A percentile compares a stretch with the other conserved stretches of the same genome.
phyloP scores from a whole-genome alignment of 805 yeast genomes.

The Wickerhamiella australiensis region DNA sequence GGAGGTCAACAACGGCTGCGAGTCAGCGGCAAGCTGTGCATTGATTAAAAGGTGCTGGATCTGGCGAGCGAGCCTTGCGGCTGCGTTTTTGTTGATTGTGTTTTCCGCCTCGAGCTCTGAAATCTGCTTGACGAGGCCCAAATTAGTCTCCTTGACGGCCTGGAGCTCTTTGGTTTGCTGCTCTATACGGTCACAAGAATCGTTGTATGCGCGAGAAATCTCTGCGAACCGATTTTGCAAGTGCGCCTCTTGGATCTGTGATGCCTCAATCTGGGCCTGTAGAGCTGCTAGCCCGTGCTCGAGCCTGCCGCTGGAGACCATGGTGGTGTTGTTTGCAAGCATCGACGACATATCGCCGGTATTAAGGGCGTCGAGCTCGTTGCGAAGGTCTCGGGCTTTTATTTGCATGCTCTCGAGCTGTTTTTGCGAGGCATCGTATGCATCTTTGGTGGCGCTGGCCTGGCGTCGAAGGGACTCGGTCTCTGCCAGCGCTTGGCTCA shows the following conservation, averaged over 20 bases:
- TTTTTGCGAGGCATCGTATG: not conserved
- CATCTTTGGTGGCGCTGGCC: not conserved
- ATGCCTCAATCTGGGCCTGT: conserved; percentile 1
- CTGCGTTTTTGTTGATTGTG: conserved; percentile 41
- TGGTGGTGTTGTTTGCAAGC: not conserved
- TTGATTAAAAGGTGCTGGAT: conserved; percentile 57
- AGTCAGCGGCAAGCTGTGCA: conserved; percentile 43
- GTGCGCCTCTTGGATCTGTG: not conserved
- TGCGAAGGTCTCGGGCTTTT: not conserved
- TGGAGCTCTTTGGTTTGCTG: not conserved
- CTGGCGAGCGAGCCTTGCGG: conserved; percentile 69
- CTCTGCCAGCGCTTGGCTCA: not conserved
- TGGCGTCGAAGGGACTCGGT: not conserved
- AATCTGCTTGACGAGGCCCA: conserved; percentile 23
- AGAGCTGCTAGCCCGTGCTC: not conserved
- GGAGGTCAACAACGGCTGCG: conserved; percentile 48
- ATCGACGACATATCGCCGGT: not conserved
- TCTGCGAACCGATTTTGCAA: not conserved
- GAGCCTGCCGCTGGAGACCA: not conserved
- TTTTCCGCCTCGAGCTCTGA: conserved; percentile 39
- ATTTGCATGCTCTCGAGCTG: not conserved
- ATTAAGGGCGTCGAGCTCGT: not conserved
- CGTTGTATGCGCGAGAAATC: not conserved
- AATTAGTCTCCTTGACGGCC: not conserved
- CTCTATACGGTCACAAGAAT: not conserved